Percentiles rank a stretch among this genome's conserved stretches.
These are phyloP conservation scores for Pinus taeda DNA, from an alignment of 75 land plant genomes.

Conservation along the genomic window DNA sequence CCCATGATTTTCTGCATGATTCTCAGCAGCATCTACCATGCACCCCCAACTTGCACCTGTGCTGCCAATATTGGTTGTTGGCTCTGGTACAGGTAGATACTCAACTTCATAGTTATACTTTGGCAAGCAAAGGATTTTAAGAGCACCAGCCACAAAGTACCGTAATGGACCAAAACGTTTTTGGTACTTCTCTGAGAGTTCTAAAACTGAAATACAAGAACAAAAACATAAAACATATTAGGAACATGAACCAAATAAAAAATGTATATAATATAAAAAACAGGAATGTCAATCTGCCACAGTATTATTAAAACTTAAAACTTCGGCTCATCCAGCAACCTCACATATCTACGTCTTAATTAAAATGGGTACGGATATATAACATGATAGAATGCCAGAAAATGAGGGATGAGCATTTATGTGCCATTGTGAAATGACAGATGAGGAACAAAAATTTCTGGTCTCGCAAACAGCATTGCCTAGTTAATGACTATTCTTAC, in stretches of 20 bases:
- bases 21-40: slow-evolving; percentile 34
- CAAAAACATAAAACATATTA: slow-evolving; percentile 6
- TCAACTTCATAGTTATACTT: slow-evolving; percentile 87
- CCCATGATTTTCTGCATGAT: slow-evolving; percentile 50
- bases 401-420: background rate
- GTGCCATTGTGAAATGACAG: background rate
- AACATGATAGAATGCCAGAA: background rate
- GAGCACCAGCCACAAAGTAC: slow-evolving; percentile 90
- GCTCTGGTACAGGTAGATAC: slow-evolving; percentile 66
- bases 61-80: slow-evolving; percentile 19
- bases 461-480: background rate
- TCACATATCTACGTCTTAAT: background rate
- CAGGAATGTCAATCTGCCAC: background rate
- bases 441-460: background rate
- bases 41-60: slow-evolving; percentile 19
- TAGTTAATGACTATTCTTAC: background rate
- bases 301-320: background rate
- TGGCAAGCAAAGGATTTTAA: slow-evolving; percentile 78
- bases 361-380: background rate
- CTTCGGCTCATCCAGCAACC: background rate
- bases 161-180: slow-evolving; percentile 96
- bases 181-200: slow-evolving; percentile 95
- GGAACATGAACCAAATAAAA: background rate
- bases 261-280: background rate
- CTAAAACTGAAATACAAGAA: slow-evolving; percentile 70